phyloP scores from a whole-genome alignment of 139 green algal genomes.

The Coelastrella sp. region DNA sequence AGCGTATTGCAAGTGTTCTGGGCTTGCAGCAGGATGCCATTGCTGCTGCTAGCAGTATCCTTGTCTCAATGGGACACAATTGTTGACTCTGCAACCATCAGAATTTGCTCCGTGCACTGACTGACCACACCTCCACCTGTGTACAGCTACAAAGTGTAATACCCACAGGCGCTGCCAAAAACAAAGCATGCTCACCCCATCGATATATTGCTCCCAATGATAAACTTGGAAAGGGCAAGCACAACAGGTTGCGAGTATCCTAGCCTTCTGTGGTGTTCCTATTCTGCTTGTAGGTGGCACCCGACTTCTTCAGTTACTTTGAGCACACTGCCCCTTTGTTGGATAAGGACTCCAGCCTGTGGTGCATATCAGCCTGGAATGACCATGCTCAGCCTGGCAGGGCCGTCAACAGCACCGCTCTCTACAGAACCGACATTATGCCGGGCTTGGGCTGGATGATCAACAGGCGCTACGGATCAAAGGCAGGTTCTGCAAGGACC shows the following conservation, averaged over 20 bases:
- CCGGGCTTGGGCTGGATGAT: constrained; percentile 75
- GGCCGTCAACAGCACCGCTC: constrained; percentile 36
- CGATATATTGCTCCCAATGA: too few relatives aligned
- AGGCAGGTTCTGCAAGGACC: background rate
- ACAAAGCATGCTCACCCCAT: too few relatives aligned
- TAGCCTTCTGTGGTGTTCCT: background rate
- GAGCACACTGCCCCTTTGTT: constrained; percentile 53
- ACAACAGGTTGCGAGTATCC: background rate
- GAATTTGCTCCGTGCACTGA: too few relatives aligned
- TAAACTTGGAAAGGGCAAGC: too few relatives aligned
- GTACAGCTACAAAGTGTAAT: too few relatives aligned
- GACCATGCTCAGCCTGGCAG: constrained; percentile 68
- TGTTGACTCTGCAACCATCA: too few relatives aligned
- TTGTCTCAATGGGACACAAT: too few relatives aligned
- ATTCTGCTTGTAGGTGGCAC: constrained; percentile 40
- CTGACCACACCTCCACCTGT: too few relatives aligned
- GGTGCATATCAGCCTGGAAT: constrained; percentile 67
- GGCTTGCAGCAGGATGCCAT: too few relatives aligned
- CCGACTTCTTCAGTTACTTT: constrained; percentile 76
- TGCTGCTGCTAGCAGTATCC: too few relatives aligned
- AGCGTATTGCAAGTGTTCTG: too few relatives aligned
- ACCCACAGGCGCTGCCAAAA: too few relatives aligned
- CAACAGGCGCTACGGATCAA: constrained; percentile 44
- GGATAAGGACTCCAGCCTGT: constrained; percentile 21
- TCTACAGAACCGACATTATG: constrained; percentile 77